Evolutionary conservation across 345 rosid genomes (phyloP).

Genomic region (Citrus maxima): DNA sequence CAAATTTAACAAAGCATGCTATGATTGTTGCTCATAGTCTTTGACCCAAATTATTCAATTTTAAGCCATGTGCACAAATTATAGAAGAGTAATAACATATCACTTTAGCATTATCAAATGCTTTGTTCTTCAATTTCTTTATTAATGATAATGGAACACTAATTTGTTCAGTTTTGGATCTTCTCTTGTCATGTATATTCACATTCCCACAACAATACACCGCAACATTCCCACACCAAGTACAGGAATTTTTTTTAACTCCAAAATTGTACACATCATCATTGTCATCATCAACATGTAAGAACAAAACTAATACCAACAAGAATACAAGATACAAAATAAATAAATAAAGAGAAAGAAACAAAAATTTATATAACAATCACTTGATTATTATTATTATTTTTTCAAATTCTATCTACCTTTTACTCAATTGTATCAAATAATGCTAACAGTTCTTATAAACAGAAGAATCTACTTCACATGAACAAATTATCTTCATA

Average conservation of each 20-base stretch:
- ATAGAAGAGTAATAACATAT: neutral
- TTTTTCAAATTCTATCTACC: neutral
- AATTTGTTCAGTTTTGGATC: neutral
- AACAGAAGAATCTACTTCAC: slow-evolving; percentile 53
- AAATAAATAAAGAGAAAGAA: neutral
- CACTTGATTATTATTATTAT: neutral
- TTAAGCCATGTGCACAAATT: neutral
- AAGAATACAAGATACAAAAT: neutral
- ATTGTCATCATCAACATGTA: neutral
- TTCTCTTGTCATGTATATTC: neutral
- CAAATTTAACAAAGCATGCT: too few species aligned
- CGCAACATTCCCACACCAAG: neutral
- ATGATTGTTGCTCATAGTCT: too few species aligned
- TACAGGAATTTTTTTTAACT: neutral
- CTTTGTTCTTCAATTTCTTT: too few species aligned
- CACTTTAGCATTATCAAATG: neutral
- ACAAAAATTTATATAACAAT: neutral
- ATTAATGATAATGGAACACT: neutral
- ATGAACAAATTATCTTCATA: slow-evolving; percentile 64
- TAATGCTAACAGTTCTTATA: slow-evolving; percentile 60
- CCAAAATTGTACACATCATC: neutral
- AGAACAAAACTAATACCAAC: neutral
- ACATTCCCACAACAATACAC: neutral
- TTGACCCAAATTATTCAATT: neutral
- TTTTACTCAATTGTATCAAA: neutral